Conservation (phyloP, 345 rosid species). For the Chamaenerion angustifolium region DNA sequence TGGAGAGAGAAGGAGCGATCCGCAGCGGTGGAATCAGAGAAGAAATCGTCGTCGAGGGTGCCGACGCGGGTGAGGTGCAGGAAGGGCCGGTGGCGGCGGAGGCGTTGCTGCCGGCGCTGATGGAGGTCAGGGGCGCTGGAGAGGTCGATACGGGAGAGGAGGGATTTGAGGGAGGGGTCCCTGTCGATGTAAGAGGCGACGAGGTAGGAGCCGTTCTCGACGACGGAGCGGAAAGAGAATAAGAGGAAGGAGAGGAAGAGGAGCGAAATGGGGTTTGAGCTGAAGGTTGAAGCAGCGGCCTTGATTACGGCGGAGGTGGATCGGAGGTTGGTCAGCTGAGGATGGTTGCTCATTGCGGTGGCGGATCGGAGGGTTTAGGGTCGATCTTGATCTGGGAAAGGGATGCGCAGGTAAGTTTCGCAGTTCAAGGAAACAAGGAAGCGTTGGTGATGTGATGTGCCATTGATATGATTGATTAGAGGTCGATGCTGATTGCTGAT, state of each 20-base stretch:
- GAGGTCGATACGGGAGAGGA: slow-evolving; percentile 73
- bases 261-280: slow-evolving; percentile 41
- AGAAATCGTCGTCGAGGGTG: slow-evolving; percentile 70
- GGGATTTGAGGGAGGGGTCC: slow-evolving; percentile 70
- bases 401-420: too few relatives aligned
- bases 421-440: too few relatives aligned
- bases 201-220: slow-evolving; percentile 53
- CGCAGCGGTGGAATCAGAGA: slow-evolving; percentile 54
- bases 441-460: too few relatives aligned
- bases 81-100: slow-evolving; percentile 53
- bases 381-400: not conserved
- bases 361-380: not conserved
- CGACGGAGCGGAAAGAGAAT: slow-evolving; percentile 64
- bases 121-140: slow-evolving; percentile 19
- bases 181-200: slow-evolving; percentile 71
- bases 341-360: slow-evolving; percentile 55
- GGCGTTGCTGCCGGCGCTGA: slow-evolving; percentile 11
- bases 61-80: slow-evolving; percentile 79
- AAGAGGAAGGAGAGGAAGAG: slow-evolving; percentile 62
- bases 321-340: slow-evolving; percentile 44
- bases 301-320: slow-evolving; percentile 48
- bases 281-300: slow-evolving; percentile 31
- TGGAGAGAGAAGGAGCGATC: slow-evolving; percentile 28
- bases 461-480: too few relatives aligned
- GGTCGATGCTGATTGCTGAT: too few relatives aligned